A percentile compares a stretch with the other conserved stretches of the same genome.
Evolutionary conservation across 208 protist species (phyloP).

Genomic region (Leishmania martiniquensis): DNA sequence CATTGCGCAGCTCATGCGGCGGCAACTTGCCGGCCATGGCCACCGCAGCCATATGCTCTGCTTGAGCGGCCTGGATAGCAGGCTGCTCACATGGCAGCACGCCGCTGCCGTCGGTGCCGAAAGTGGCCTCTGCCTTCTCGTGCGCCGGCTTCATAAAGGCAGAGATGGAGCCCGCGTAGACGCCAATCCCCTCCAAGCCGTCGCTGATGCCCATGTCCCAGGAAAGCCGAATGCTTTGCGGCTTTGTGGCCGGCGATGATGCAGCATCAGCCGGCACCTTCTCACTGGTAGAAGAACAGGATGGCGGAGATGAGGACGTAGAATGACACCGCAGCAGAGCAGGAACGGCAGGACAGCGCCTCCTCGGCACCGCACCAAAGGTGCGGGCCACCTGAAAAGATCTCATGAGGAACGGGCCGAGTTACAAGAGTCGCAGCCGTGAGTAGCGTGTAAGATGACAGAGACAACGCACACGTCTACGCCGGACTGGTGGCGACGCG

Average conservation of each 20-base stretch:
- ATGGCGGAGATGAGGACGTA: neutral
- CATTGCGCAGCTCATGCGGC: conserved; percentile 24
- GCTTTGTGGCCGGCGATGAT: conserved; percentile 17
- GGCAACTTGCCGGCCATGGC: conserved; percentile 72
- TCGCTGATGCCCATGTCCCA: conserved; percentile 65
- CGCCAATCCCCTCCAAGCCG: conserved; percentile 61
- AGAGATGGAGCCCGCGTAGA: conserved; percentile 85
- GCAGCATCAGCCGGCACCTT: neutral
- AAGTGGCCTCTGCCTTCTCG: conserved; percentile 33
- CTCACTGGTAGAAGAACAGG: neutral
- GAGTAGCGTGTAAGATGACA: neutral
- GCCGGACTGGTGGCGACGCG: neutral
- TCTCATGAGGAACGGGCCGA: neutral
- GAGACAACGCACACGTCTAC: neutral
- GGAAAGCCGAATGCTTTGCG: conserved; percentile 33
- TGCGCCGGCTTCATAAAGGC: conserved; percentile 72
- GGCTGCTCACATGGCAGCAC: conserved; percentile 68
- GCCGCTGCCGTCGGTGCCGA: conserved; percentile 13
- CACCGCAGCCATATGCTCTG: conserved; percentile 59
- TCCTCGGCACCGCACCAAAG: neutral
- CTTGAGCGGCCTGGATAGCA: conserved; percentile 50
- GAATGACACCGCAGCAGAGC: neutral
- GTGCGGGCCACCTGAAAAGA: neutral
- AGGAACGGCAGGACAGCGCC: neutral
- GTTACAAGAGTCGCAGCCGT: neutral